A percentile compares a stretch with the other conserved stretches of the same genome.
Conservation (phyloP, 78 protist species). For the Tieghemostelium lacteum region DNA sequence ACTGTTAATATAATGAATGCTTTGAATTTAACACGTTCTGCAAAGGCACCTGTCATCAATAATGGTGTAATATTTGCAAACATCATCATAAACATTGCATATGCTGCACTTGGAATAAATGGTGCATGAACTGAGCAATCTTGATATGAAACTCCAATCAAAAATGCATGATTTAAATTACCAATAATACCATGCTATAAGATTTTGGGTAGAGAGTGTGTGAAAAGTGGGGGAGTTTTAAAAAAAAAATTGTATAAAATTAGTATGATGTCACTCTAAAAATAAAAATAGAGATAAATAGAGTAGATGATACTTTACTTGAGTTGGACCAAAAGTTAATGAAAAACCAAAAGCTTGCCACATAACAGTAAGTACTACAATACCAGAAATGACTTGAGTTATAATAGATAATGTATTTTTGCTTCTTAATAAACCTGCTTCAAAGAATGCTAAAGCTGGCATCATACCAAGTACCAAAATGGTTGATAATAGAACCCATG, state of each 20-base stretch:
- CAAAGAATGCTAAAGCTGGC: constrained; percentile 92
- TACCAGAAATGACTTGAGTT: constrained; percentile 84
- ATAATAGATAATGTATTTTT: constrained; percentile 87
- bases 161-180: constrained; percentile 26
- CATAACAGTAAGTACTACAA: constrained; percentile 70
- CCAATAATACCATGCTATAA: constrained; percentile 85
- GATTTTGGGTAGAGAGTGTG: neutral
- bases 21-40: constrained; percentile 85
- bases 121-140: constrained; percentile 68
- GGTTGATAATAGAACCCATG: constrained; percentile 80
- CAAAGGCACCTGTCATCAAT: constrained; percentile 93
- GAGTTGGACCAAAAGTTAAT: constrained; percentile 81
- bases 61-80: constrained; percentile 94
- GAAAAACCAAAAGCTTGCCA: constrained; percentile 90
- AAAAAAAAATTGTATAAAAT: too few relatives aligned
- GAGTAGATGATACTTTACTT: too few relatives aligned
- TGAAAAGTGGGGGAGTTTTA: too few relatives aligned
- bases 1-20: constrained; percentile 76
- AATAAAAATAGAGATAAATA: too few relatives aligned
- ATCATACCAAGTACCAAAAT: constrained; percentile 85
- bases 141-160: constrained; percentile 33
- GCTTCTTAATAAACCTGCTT: constrained; percentile 90
- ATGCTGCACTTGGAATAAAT: constrained; percentile 83
- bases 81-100: constrained; percentile 91
- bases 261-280: too few relatives aligned